These are phyloP conservation scores for Fusarium keratoplasticum DNA, from an alignment of 2,329 filamentous ascomycete genomes.

Conservation along the genomic window DNA sequence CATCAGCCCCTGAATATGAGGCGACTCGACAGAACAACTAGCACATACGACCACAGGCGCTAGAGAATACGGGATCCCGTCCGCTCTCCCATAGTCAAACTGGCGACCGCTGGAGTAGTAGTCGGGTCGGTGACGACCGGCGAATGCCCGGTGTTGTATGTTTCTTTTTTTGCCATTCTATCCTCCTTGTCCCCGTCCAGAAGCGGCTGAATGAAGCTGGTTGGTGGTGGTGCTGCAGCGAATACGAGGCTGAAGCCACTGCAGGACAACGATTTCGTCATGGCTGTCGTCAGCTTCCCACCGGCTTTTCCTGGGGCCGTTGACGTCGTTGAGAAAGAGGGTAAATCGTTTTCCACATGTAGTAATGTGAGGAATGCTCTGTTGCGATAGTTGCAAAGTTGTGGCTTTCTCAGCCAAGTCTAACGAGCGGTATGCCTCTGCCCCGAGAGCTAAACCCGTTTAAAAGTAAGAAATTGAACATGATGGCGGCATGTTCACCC, in stretches of 20 bases:
- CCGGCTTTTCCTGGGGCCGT: neutral
- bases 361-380: constrained; percentile 31
- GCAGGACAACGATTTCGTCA: neutral
- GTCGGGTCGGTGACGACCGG: constrained; percentile 26
- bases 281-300: neutral
- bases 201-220: neutral
- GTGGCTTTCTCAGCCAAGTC: constrained; percentile 22
- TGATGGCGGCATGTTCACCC: constrained; percentile 10
- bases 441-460: neutral
- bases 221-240: neutral
- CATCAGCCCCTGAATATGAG: neutral
- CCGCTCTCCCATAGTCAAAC: constrained; percentile 22
- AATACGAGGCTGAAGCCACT: neutral
- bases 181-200: neutral
- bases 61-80: constrained; percentile 26
- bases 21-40: neutral
- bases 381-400: constrained; percentile 23
- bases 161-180: neutral
- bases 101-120: constrained; percentile 22
- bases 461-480: neutral
- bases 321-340: neutral
- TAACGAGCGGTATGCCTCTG: constrained; percentile 12
- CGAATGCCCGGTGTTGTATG: constrained; percentile 28
- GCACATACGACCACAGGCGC: constrained; percentile 21
- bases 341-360: constrained; percentile 11